A percentile compares a stretch with the other conserved stretches of the same genome.
phyloP scores from a whole-genome alignment of 164 flowering plant species.

The Aristolochia fimbriata region DNA sequence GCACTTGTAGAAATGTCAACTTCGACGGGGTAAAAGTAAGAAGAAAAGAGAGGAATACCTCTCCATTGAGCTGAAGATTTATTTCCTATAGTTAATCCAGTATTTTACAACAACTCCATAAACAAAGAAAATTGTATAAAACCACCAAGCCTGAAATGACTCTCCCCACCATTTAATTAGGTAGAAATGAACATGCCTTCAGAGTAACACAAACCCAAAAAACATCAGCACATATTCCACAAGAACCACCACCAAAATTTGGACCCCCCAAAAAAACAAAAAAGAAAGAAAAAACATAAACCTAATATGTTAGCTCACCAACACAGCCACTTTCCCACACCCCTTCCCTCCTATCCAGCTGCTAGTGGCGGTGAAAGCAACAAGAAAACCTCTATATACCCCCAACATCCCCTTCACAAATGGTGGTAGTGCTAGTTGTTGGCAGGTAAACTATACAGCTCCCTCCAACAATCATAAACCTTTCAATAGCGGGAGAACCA shows the following conservation, averaged over 20 bases:
- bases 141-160: slow-evolving; percentile 1
- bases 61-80: slow-evolving; percentile 1
- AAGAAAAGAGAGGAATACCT: not conserved
- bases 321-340: slow-evolving; percentile 12
- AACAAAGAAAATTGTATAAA: not conserved
- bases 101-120: slow-evolving; percentile 7
- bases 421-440: not conserved
- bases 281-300: slow-evolving; percentile 3
- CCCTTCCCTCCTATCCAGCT: slow-evolving; percentile 1
- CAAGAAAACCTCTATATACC: slow-evolving; percentile 4
- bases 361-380: slow-evolving; percentile 4
- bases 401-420: not conserved
- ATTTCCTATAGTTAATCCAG: slow-evolving; percentile 5
- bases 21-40: no score
- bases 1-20: not conserved
- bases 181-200: slow-evolving; percentile 8
- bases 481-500: slow-evolving; percentile 10
- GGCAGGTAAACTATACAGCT: slow-evolving; percentile 3
- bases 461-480: slow-evolving; percentile 5
- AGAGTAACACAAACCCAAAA: slow-evolving; percentile 10
- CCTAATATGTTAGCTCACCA: slow-evolving; percentile 16
- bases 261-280: slow-evolving; percentile 2
- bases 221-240: slow-evolving; percentile 7
- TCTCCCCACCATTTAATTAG: slow-evolving; percentile 6
- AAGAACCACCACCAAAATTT: slow-evolving; percentile 9